phyloP scores from a whole-genome alignment of 1,139 yeast species.

The Candida sp. region DNA sequence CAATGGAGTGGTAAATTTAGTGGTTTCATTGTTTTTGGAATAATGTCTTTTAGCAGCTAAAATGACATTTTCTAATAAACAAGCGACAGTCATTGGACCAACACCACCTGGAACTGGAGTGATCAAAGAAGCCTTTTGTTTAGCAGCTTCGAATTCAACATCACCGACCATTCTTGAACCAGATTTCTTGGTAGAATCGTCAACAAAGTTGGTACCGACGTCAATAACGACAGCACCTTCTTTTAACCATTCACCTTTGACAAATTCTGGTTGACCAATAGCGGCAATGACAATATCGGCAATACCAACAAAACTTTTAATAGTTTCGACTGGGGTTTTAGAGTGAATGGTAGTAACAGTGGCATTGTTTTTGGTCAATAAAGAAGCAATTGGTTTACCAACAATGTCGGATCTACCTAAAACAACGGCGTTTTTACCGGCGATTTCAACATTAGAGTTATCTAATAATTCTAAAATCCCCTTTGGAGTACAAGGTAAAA shows the following conservation, averaged over 20 bases:
- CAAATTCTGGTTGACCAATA: conserved; percentile 78
- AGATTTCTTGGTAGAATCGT: conserved; percentile 71
- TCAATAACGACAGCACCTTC: conserved; percentile 85
- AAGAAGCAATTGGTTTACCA: conserved; percentile 87
- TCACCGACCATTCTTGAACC: conserved; percentile 94
- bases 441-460: conserved; percentile 55
- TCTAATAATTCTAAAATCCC: conserved; percentile 82
- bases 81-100: conserved; percentile 99
- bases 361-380: conserved; percentile 76
- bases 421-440: conserved; percentile 86
- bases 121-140: conserved; percentile 64
- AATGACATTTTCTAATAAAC: conserved; percentile 85
- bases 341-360: conserved; percentile 88
- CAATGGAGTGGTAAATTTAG: conserved; percentile 57
- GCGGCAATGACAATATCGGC: conserved; percentile 96
- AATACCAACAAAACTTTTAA: conserved; percentile 54
- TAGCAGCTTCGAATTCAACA: conserved; percentile 74
- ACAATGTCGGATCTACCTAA: conserved; percentile 96
- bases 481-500: conserved; percentile 95
- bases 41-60: conserved; percentile 69
- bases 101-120: conserved; percentile 99
- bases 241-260: conserved; percentile 89
- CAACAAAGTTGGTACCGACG: conserved; percentile 91
- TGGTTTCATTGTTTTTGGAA: conserved; percentile 40
- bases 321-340: conserved; percentile 54